Evolutionary conservation across 23 red algal genomes (phyloP).

Genomic region (Cyanidium caldarium): DNA sequence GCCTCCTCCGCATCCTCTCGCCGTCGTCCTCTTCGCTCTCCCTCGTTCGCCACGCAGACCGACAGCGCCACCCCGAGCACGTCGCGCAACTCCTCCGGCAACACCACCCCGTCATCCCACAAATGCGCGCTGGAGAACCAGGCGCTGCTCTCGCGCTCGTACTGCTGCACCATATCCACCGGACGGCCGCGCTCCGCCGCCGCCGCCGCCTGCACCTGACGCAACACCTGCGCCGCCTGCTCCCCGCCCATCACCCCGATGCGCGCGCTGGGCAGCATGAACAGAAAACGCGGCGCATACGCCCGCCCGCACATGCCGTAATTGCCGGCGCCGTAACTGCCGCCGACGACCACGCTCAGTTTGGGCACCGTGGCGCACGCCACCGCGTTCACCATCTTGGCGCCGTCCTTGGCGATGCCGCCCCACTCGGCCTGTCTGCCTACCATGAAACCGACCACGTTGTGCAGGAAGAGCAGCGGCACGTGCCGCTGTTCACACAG

Average conservation of each 20-base stretch:
- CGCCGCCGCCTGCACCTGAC: not conserved
- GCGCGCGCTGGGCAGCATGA: conserved; percentile 24
- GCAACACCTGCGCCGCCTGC: conserved; percentile 11
- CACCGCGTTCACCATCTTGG: conserved; percentile 51
- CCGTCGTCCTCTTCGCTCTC: too few species aligned
- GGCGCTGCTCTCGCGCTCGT: not conserved
- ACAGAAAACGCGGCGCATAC: conserved; percentile 25
- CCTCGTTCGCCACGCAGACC: too few species aligned
- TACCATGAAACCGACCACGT: conserved; percentile 40
- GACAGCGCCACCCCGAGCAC: not conserved
- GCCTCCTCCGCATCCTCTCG: not conserved
- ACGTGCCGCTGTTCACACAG: conserved; percentile 21
- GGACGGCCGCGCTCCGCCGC: not conserved
- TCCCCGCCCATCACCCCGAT: conserved; percentile 26
- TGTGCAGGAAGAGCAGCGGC: conserved; percentile 30
- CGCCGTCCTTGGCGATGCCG: conserved; percentile 35
- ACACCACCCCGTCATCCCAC: not conserved
- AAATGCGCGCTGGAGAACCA: not conserved
- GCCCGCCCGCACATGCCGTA: conserved; percentile 36
- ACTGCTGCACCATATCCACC: not conserved
- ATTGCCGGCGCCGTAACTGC: conserved; percentile 29
- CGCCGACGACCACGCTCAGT: conserved; percentile 19
- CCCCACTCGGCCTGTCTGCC: conserved; percentile 18
- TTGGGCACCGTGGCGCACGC: conserved; percentile 28
- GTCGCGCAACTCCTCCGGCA: not conserved